Percentiles rank a stretch among this genome's conserved stretches.
Conservation (phyloP, 2,329 filamentous ascomycete species). For the Xylaria sp. region DNA sequence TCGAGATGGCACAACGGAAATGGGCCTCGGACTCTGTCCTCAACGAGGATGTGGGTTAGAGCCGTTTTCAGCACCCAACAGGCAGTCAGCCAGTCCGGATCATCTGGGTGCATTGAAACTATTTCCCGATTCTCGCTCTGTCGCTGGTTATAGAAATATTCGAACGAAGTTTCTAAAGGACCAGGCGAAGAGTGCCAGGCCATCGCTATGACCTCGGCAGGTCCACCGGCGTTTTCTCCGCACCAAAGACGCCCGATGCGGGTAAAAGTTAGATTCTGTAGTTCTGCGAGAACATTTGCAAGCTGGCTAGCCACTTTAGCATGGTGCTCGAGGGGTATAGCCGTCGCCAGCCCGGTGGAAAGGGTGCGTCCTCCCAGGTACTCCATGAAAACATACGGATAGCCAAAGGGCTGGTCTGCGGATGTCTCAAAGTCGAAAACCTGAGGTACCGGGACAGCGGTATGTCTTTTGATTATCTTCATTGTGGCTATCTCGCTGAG, state of each 20-base stretch:
- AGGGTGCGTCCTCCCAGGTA: conserved; percentile 39
- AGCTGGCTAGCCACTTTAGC: conserved; percentile 46
- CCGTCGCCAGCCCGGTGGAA: conserved; percentile 28
- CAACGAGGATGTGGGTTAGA: conserved; percentile 47
- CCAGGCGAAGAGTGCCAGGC: conserved; percentile 34
- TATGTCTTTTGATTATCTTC: conserved; percentile 40
- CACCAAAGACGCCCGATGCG: conserved; percentile 48
- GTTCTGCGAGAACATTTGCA: conserved; percentile 42
- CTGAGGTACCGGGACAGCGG: conserved; percentile 42
- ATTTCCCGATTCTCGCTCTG: conserved; percentile 43
- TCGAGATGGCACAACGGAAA: conserved; percentile 53
- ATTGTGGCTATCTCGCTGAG: conserved; percentile 49
- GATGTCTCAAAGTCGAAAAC: conserved; percentile 42
- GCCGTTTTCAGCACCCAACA: conserved; percentile 50
- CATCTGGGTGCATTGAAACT: conserved; percentile 39
- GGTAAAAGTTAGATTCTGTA: conserved; percentile 45
- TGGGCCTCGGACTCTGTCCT: conserved; percentile 49
- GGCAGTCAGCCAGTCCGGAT: conserved; percentile 47
- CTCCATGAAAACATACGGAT: conserved; percentile 47
- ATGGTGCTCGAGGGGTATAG: conserved; percentile 39
- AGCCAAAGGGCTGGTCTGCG: conserved; percentile 42
- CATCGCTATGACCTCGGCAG: conserved; percentile 43
- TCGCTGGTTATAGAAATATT: conserved; percentile 47
- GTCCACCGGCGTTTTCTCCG: conserved; percentile 42
- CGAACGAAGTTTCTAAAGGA: conserved; percentile 46